phyloP scores from a whole-genome alignment of 2,329 filamentous ascomycete genomes.

The Orbilia ellipsospora region DNA sequence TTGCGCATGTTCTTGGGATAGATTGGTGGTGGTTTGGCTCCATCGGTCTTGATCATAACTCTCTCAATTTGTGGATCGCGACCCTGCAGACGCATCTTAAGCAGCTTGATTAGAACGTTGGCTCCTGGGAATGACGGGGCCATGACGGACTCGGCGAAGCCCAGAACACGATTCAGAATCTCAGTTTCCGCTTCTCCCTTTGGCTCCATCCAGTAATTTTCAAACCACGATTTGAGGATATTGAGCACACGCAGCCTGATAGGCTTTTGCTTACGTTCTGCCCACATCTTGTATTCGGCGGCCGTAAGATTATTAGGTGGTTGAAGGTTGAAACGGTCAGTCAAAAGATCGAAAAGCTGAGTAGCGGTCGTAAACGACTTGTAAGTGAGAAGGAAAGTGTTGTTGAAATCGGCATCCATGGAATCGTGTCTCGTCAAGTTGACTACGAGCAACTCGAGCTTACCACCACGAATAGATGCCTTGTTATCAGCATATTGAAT shows the following conservation, averaged over 20 bases:
- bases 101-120: conserved; percentile 81
- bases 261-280: conserved; percentile 92
- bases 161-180: conserved; percentile 86
- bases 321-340: conserved; percentile 90
- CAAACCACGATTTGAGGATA: conserved; percentile 97
- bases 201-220: conserved; percentile 98
- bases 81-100: conserved; percentile 88
- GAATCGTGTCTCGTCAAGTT: conserved; percentile 96
- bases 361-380: conserved; percentile 90
- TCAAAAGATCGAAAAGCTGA: conserved; percentile 91
- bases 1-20: conserved; percentile 99
- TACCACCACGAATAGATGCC: conserved; percentile 85
- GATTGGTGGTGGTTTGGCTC: conserved; percentile 85
- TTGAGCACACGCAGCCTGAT: conserved; percentile 97
- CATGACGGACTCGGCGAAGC: conserved; percentile 91
- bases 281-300: conserved; percentile 85
- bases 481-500: conserved; percentile 84
- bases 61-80: conserved; percentile 87
- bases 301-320: conserved; percentile 82
- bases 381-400: conserved; percentile 96
- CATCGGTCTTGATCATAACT: conserved; percentile 85
- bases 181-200: conserved; percentile 83
- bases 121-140: conserved; percentile 93
- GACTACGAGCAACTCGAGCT: conserved; percentile 87
- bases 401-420: conserved; percentile 93